These are phyloP conservation scores for Haplosporangium sp. DNA, from an alignment of 371 early-diverging fungal genomes.

Conservation along the genomic window DNA sequence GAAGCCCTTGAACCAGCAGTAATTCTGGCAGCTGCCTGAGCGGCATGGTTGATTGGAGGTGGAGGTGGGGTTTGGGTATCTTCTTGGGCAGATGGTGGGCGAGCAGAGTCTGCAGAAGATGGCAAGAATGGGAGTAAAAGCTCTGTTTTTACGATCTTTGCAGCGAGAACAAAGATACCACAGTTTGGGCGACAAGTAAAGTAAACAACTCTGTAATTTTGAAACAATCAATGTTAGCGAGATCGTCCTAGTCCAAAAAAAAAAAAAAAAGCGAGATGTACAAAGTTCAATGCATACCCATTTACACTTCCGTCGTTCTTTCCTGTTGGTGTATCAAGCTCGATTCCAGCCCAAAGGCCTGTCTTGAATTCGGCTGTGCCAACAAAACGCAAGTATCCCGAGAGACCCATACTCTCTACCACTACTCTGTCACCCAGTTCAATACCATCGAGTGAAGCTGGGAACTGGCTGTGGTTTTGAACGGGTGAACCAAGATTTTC, in stretches of 20 bases:
- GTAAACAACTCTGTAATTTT: constrained; percentile 59
- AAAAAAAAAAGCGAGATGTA: neutral
- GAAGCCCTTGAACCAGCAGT: constrained; percentile 69
- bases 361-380: constrained; percentile 74
- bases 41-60: constrained; percentile 40
- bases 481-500: constrained; percentile 1
- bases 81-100: constrained; percentile 10
- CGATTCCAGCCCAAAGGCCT: constrained; percentile 87
- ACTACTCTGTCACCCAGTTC: constrained; percentile 71
- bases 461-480: constrained; percentile 16
- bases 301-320: constrained; percentile 84
- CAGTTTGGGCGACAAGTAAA: constrained; percentile 75
- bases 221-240: neutral
- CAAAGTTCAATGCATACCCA: constrained; percentile 61
- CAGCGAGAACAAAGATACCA: constrained; percentile 79
- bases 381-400: constrained; percentile 80
- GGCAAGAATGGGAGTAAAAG: constrained; percentile 44
- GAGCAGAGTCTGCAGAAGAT: constrained; percentile 21
- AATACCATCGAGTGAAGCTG: constrained; percentile 27
- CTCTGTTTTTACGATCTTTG: constrained; percentile 66
- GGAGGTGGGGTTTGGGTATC: constrained; percentile 17
- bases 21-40: constrained; percentile 59
- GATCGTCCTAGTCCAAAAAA: neutral
- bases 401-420: constrained; percentile 74
- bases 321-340: constrained; percentile 80